Conservation (phyloP, 2,329 filamentous ascomycete species). For the Fusarium sp. region DNA sequence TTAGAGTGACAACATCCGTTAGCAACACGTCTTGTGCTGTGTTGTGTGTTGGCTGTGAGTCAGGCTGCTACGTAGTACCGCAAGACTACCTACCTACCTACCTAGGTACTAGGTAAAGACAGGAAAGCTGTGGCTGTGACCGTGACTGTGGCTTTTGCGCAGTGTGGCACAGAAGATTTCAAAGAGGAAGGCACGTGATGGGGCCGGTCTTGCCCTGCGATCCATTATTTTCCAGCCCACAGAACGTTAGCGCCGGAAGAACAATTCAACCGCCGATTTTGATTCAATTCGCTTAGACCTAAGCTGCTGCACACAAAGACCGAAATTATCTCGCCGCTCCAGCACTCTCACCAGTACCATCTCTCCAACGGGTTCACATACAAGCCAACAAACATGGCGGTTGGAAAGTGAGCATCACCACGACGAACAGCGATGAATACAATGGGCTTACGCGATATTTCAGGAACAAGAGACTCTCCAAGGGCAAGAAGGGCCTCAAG, state of each 20-base stretch:
- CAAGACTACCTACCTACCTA: no score
- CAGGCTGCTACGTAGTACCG: not conserved
- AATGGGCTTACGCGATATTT: slow-evolving; percentile 43
- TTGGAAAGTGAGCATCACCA: slow-evolving; percentile 67
- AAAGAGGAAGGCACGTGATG: slow-evolving; percentile 39
- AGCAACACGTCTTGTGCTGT: slow-evolving; percentile 11
- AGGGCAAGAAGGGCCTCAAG: slow-evolving; percentile 99
- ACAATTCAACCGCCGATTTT: slow-evolving; percentile 47
- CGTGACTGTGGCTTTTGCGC: slow-evolving; percentile 20
- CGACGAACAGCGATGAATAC: slow-evolving; percentile 10
- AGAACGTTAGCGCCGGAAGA: slow-evolving; percentile 47
- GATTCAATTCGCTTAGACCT: slow-evolving; percentile 55
- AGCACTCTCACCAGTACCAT: slow-evolving; percentile 58
- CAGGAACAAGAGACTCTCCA: slow-evolving; percentile 99
- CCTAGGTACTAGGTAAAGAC: not conserved
- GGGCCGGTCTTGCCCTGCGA: slow-evolving; percentile 29
- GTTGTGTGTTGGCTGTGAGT: not conserved
- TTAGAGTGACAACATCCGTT: slow-evolving; percentile 10
- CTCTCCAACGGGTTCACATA: slow-evolving; percentile 59
- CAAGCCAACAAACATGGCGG: slow-evolving; percentile 70
- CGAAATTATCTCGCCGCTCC: slow-evolving; percentile 59
- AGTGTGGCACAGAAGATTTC: not conserved
- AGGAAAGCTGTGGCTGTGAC: not conserved
- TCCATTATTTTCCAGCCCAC: slow-evolving; percentile 33
- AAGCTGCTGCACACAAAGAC: slow-evolving; percentile 57